A percentile compares a stretch with the other conserved stretches of the same genome.
Evolutionary conservation across 495 filamentous ascomycete species (phyloP).

Genomic region (Aspergillus cristatus): DNA sequence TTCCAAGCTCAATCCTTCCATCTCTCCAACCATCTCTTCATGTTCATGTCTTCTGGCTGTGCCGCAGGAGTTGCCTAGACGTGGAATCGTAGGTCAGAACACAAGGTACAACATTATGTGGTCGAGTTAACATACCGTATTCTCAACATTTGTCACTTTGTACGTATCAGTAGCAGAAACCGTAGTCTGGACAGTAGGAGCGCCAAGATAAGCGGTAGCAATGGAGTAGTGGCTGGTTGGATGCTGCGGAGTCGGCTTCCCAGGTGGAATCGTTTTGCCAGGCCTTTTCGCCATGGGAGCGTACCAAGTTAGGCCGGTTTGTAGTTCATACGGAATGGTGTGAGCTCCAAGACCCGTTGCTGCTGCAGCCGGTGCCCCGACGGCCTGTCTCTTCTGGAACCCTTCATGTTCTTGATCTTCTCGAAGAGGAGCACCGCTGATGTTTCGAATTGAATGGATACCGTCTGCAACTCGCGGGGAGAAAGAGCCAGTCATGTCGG

Average conservation of each 20-base stretch:
- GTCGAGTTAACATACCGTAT: constrained; percentile 46
- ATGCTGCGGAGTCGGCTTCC: constrained; percentile 44
- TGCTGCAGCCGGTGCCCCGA: constrained; percentile 23
- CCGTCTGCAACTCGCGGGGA: constrained; percentile 32
- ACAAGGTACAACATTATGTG: not conserved
- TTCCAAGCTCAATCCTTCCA: constrained; percentile 24
- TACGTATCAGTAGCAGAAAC: constrained; percentile 51
- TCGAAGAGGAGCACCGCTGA: constrained; percentile 26
- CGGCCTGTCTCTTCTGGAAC: constrained; percentile 23
- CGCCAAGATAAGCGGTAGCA: constrained; percentile 47
- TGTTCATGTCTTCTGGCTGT: constrained; percentile 21
- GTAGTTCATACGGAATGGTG: constrained; percentile 50
- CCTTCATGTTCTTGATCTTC: constrained; percentile 14
- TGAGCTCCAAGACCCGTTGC: constrained; percentile 26
- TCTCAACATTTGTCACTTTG: constrained; percentile 47
- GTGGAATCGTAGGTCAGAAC: not conserved
- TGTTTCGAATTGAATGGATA: constrained; percentile 33
- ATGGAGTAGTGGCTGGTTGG: constrained; percentile 54
- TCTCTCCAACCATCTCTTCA: constrained; percentile 25
- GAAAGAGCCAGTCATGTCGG: constrained; percentile 58
- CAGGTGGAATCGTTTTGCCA: constrained; percentile 53
- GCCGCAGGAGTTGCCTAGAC: constrained; percentile 29
- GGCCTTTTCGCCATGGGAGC: constrained; percentile 66
- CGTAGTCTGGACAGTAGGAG: constrained; percentile 50
- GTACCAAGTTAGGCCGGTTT: constrained; percentile 57